Base-by-base conservation (phyloP, 768 basidiomycete species). In the Mycena crocata region DNA sequence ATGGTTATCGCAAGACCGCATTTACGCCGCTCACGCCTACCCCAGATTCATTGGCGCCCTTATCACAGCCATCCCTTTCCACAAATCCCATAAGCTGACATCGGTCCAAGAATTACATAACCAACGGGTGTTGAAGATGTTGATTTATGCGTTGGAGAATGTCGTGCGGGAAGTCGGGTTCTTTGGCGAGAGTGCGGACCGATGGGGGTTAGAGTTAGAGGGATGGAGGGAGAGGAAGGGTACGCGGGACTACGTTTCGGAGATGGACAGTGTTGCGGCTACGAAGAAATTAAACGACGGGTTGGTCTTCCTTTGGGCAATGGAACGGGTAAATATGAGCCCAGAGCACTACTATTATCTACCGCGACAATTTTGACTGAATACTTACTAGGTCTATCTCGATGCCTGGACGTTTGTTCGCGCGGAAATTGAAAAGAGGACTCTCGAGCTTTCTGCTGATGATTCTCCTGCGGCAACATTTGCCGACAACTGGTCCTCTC, bases 21-120 rank as follows among this genome's bases (percentile, higher is more conserved):
- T 90, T 60, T 93, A 93, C 74, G 92, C 91, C 32, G 86, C 87
- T 1, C 87, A 89, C 59, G 92, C 89, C 1, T 93, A 93, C 74
- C 90, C 92, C 17, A 86, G 85, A 57, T 91, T 91, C 80, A 87
- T 92, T 68, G 90, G 89, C 30, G 76, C 84, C 2, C 84, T 93
- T 50, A 89, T 94, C 67, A 72, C 87, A 9, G 82, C 83, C 37
- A 87, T 93, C 64, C 89, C 89, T 3, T 84, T 85, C 72, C 74
- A 81, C 28, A 76, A 77, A 1, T 64, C 76, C 10, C 70, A 82
- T 65, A 51, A 73, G 14, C 58, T 79, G 23, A 65, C 71, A 15
- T 77, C 83, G 6, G 66, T 69, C 37, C 74, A 73, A 62, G 85
- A 81, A 74, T 68, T 65, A 60, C 76, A 67, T 14, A 83, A 84